Base-by-base conservation (phyloP, 352 stramenopile species). In the Halophytophthora polymorphica region DNA sequence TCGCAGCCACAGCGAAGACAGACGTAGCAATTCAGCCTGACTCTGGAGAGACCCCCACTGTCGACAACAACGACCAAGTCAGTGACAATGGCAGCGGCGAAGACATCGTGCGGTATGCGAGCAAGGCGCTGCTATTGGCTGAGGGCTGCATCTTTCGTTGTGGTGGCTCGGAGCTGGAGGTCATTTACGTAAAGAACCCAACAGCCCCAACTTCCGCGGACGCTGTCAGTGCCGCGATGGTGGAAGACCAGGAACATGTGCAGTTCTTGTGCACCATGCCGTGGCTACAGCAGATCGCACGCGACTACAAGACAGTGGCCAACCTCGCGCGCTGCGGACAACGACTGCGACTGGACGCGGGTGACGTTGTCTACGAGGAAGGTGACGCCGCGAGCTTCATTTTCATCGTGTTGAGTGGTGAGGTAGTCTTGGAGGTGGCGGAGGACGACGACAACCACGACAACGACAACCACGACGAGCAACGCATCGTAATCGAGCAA, bases 121-220 rank as follows among this genome's bases (percentile, higher is more conserved):
- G 79, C 66, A 87, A 88, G 23, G 74, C 79, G 19, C 50, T 90
- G n/a, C 71, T 88, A 53, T 64, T 88, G 3, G 71, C 73, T n/a
- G 77, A 86, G 60, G 73, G 69, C 18, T 84, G 70, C 19, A 64
- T 90, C 3, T 88, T 90, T 48, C 68, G 69, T 13, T 74, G 76
- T 44, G 79, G 77, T 22, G 77, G 69, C 31, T 70, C 53, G 3
- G 79, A 90, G 45, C 8, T 87, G 11, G 79, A 88, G 48, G 79
- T 90, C 21, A 69, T 81, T 11, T 84, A 67, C 23, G 64, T 81
- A 17, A 90, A 90, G 50, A 57, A 10, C n/a, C 19, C 14, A n/a
- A 14, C 25, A 8, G 25, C 8, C 25, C 4, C 45, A 4, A 45
- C 1, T 28, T 21, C 31, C 13, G 18, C 10, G 10, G 42, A 44